Evolutionary conservation across 192 early-diverging fungal genomes (phyloP), one percentile per base, ranked within the genome.

Genomic region (Oehlia diaphana): DNA sequence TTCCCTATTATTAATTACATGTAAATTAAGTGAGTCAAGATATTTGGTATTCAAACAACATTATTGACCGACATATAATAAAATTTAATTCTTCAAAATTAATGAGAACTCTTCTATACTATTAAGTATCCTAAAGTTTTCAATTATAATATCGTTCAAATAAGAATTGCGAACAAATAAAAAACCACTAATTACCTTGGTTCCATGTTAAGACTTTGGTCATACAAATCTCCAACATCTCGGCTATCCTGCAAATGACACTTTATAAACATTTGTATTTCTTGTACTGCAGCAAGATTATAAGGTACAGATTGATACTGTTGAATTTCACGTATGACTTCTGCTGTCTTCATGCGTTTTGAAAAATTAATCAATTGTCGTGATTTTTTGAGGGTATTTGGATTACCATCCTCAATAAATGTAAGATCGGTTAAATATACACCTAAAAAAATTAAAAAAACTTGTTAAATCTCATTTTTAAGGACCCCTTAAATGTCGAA

Each of bases 341-440:
- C 94, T 3, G 96, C 95, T 9, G 93, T 96, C 79, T 93, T 95
- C 83, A 90, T 91, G 69, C 94, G 90, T 86, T 98, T 98, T 74
- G 90, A 91, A 86, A 98, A 98, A 84, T 99, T 99, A 86, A 99
- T 96, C 53, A 97, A 84, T 21, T 87, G 85, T 19, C 89, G 86
- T 14, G 85, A 78, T 80, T 83, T 89, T 64, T 89, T 86, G 9
- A 98, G 78, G 74, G 87, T 86, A 81, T 96, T 90, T 26, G 93
- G 88, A 82, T 96, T 97, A 42, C 96, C 96, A 74, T 98, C 96
- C 80, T 97, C 93, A 63, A 97, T 94, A 86, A 98, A 96, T 23
- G 95, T 96, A 81, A 98, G 83, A 83, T 98, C 97, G 71, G 93
- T 94, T 73, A 97, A 83, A 79, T 97, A 96, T 49, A 94, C 88